These are phyloP conservation scores for Vaccinium myrtillus DNA, from an alignment of 148 eudicot genomes.

Conservation along the genomic window DNA sequence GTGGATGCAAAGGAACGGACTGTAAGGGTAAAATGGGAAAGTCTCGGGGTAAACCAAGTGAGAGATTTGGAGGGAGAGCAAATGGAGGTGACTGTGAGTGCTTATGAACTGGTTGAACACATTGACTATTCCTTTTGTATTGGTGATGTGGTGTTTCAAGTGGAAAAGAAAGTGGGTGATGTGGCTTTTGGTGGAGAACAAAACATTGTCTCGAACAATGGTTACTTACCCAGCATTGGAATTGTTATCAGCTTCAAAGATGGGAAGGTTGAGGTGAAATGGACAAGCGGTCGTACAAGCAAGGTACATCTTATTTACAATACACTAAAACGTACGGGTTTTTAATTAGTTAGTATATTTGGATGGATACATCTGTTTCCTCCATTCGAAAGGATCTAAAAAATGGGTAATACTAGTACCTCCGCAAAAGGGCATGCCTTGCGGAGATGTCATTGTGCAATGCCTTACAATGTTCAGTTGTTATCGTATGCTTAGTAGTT, in stretches of 20 bases:
- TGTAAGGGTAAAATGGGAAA: constrained; percentile 66
- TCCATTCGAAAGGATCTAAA: not conserved
- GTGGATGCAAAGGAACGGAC: constrained; percentile 84
- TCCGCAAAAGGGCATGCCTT: constrained; percentile 6
- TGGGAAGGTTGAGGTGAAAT: constrained; percentile 72
- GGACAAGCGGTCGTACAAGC: constrained; percentile 65
- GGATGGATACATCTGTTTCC: not conserved
- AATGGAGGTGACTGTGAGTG: constrained; percentile 77
- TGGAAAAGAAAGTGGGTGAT: constrained; percentile 24
- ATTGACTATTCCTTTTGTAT: constrained; percentile 63
- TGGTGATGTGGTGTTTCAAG: constrained; percentile 67
- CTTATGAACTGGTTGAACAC: constrained; percentile 92
- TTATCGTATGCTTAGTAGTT: not conserved
- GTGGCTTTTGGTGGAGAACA: constrained; percentile 11
- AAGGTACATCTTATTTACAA: constrained; percentile 45
- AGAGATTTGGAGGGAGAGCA: constrained; percentile 20
- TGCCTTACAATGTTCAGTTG: not conserved
- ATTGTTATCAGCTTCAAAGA: constrained; percentile 55
- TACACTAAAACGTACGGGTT: not conserved
- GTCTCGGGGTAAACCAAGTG: constrained; percentile 16
- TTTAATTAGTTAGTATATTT: not conserved
- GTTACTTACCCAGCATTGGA: constrained; percentile 64
- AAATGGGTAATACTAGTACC: constrained; percentile 10
- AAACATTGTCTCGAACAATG: constrained; percentile 20
- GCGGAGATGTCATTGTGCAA: not conserved